Percentiles rank a stretch among this genome's conserved stretches.
phyloP scores from a whole-genome alignment of 2,329 filamentous ascomycete species.

The Scortechinia acanthostroma region DNA sequence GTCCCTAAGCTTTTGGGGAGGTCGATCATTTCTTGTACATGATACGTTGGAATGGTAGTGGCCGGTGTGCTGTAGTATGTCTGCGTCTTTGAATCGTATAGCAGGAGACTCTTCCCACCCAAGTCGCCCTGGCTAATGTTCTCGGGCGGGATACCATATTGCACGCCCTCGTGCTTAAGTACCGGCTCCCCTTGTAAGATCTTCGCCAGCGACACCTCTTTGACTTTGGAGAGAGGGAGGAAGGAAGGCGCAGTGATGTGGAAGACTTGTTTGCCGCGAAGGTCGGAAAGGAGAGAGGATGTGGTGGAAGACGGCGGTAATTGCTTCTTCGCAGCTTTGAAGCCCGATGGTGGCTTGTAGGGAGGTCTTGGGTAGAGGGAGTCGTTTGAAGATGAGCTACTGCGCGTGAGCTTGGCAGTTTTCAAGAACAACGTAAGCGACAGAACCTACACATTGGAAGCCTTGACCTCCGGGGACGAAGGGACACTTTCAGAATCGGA shows the following conservation, averaged over 20 bases:
- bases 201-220: constrained; percentile 29
- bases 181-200: constrained; percentile 28
- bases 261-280: constrained; percentile 33
- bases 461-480: no score
- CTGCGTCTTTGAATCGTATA: constrained; percentile 23
- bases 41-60: constrained; percentile 18
- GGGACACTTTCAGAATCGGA: no score
- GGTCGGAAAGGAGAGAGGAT: constrained; percentile 22
- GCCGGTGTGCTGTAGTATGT: constrained; percentile 21
- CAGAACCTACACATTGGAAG: no score
- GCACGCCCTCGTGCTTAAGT: constrained; percentile 26
- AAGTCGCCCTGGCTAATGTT: constrained; percentile 13
- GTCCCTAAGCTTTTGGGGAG: constrained; percentile 13
- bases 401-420: no score
- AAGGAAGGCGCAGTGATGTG: constrained; percentile 34
- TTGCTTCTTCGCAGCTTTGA: constrained; percentile 23
- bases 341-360: constrained; percentile 31
- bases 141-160: constrained; percentile 26
- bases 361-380: constrained; percentile 16
- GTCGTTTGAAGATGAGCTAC: no score
- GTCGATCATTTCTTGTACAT: constrained; percentile 22
- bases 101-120: constrained; percentile 19
- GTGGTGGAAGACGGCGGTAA: constrained; percentile 16
- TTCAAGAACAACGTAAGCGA: no score
- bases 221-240: constrained; percentile 30